Base-by-base conservation (phyloP, 805 yeast genomes). In the Starmerella floris region DNA sequence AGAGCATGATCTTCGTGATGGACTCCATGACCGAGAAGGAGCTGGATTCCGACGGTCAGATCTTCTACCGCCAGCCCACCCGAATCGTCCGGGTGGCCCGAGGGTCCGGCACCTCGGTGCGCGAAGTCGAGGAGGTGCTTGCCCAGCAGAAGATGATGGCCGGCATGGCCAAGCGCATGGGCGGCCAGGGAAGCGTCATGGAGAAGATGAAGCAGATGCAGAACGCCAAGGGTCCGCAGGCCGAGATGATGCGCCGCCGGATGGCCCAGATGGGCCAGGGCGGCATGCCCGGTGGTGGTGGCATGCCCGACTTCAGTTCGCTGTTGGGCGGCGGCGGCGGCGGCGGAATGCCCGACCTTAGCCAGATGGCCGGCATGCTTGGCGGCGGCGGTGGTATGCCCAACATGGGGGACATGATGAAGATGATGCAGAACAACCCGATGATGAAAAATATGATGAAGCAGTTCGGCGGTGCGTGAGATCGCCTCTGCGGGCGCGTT, bases 21-120 rank as follows among this genome's bases (percentile, higher is more conserved):
- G 98, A 88, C 61, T 84, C 96, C 2, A 88, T 88, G 98, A 88
- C 95, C 1, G 78, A 77, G 51, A 68, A 79, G 56, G 98, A 88
- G 65, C 72, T 88, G 47, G 94, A 84, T 55, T 74, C 83, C 50
- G 97, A 88, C 60, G 97, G 97, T 1, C 67, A 75, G 46, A 63
- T 82, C 19, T 84, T 88, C 60, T 69, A 73, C 30, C 76, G 77
- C 40, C 77, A 87, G 61, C 97, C 97, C 5, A 69, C 78, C 36
- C 73, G 98, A 60, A 75, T 88, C 39, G 74, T 85, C 4, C 72
- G 98, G 54, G 88, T 88, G 4, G 97, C 97, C 0, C 72, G 83
- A 51, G 98, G 98, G 8, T 78, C 95, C 2, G 98, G 97, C 20
- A 83, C 95, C 21, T 67, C 91, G 2, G 94, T 81, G 0, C 74